phyloP scores from a whole-genome alignment of 352 stramenopile genomes.

The Phytophthora pinifolia region DNA sequence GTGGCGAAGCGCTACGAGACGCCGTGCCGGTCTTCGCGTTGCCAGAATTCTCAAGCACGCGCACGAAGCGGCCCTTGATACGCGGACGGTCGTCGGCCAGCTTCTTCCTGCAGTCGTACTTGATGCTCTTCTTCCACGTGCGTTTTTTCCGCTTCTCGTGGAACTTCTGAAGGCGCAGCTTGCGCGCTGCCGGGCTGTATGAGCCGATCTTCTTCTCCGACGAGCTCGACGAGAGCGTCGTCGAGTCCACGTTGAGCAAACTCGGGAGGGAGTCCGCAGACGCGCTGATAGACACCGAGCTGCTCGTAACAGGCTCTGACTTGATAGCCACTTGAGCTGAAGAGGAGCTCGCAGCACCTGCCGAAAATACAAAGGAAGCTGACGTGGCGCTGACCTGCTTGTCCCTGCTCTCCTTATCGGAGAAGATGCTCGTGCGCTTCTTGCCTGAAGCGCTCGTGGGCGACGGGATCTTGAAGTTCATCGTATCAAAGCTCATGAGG shows the following conservation, averaged over 20 bases:
- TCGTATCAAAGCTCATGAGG: conserved; percentile 89
- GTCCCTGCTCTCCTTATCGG: conserved; percentile 28
- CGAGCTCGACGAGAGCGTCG: conserved; percentile 20
- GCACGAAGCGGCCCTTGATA: conserved; percentile 93
- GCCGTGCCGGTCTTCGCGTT: conserved; percentile 44
- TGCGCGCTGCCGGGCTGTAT: conserved; percentile 93
- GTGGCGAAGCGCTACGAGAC: conserved; percentile 24
- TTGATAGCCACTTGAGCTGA: conserved; percentile 31
- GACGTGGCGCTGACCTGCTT: conserved; percentile 14
- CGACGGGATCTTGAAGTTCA: conserved; percentile 81
- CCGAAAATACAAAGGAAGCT: background rate
- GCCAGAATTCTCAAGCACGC: conserved; percentile 59
- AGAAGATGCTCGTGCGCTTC: conserved; percentile 46
- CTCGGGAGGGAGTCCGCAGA: conserved; percentile 41
- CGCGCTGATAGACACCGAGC: conserved; percentile 33
- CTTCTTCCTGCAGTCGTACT: conserved; percentile 99
- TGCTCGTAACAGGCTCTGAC: conserved; percentile 25
- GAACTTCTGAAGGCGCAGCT: conserved; percentile 95
- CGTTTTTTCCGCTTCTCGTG: conserved; percentile 96
- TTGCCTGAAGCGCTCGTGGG: conserved; percentile 64
- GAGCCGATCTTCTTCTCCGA: conserved; percentile 88
- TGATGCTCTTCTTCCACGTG: conserved; percentile 99
- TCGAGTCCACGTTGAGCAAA: conserved; percentile 41
- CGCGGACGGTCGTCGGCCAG: conserved; percentile 95
- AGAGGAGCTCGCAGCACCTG: conserved; percentile 28